phyloP scores from a whole-genome alignment of 2,329 filamentous ascomycete genomes.

The Microsporum ferrugineum region DNA sequence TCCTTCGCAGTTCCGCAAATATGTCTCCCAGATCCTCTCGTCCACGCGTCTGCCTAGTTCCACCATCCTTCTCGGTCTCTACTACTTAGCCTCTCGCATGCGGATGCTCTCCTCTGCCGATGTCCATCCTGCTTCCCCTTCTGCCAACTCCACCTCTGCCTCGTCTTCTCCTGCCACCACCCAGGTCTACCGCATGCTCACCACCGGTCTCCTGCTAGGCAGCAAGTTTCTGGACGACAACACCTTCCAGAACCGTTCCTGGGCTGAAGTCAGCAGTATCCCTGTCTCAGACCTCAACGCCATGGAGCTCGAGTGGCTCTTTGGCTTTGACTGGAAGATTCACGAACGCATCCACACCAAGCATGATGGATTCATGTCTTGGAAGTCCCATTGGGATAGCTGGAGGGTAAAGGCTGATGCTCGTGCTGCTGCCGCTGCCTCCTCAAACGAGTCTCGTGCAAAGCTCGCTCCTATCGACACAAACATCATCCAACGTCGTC shows the following conservation, averaged over 20 bases:
- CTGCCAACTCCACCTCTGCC: background rate
- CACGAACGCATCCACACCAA: conserved; percentile 73
- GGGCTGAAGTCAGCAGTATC: conserved; percentile 91
- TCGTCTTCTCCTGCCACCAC: conserved; percentile 37
- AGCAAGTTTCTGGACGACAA: conserved; percentile 97
- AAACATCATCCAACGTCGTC: conserved; percentile 44
- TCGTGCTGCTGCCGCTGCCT: conserved; percentile 20
- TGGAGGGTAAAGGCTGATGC: conserved; percentile 45
- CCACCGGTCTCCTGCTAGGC: conserved; percentile 70
- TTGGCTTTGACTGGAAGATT: conserved; percentile 69
- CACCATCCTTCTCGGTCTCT: conserved; percentile 80
- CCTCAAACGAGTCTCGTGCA: conserved; percentile 33
- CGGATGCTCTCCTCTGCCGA: conserved; percentile 53
- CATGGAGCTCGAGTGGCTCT: conserved; percentile 79
- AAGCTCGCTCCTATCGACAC: conserved; percentile 55
- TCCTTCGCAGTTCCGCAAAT: conserved; percentile 72
- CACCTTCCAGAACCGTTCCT: conserved; percentile 93
- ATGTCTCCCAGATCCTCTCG: conserved; percentile 79
- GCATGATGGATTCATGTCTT: conserved; percentile 55
- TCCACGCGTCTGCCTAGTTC: conserved; percentile 83
- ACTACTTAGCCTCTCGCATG: conserved; percentile 76
- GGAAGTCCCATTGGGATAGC: conserved; percentile 55
- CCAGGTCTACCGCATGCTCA: conserved; percentile 78
- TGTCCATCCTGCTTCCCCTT: conserved; percentile 38
- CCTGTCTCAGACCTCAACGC: conserved; percentile 70